These are phyloP conservation scores for Exophiala sp. DNA, from an alignment of 2,329 filamentous ascomycete species.

Conservation along the genomic window DNA sequence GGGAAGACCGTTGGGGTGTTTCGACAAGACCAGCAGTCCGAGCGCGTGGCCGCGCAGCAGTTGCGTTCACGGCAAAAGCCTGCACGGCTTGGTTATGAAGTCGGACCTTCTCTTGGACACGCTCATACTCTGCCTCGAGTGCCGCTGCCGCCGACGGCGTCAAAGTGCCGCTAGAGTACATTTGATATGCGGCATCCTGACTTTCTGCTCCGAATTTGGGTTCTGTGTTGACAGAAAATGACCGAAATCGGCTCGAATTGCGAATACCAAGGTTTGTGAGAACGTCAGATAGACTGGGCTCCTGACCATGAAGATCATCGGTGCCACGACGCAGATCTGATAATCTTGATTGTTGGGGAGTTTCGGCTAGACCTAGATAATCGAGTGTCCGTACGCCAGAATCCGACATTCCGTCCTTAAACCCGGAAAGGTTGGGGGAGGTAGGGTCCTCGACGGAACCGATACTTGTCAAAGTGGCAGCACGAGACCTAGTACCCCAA, in stretches of 20 bases:
- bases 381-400: conserved; percentile 90
- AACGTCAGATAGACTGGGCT: conserved; percentile 56
- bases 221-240: conserved; percentile 97
- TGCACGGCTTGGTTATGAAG: conserved; percentile 92
- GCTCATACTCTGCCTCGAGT: conserved; percentile 56
- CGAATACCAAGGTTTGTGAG: conserved; percentile 72
- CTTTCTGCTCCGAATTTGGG: conserved; percentile 91
- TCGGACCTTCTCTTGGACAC: conserved; percentile 67
- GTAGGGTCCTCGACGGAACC: conserved; percentile 81
- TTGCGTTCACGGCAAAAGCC: conserved; percentile 81
- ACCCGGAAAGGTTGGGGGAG: conserved; percentile 81
- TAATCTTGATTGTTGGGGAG: conserved; percentile 74
- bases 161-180: conserved; percentile 56
- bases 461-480: conserved; percentile 84
- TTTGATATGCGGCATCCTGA: conserved; percentile 59
- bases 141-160: conserved; percentile 56
- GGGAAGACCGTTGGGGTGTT: conserved; percentile 60
- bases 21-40: conserved; percentile 90
- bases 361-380: conserved; percentile 92
- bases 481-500: conserved; percentile 81
- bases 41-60: conserved; percentile 77
- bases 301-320: conserved; percentile 50
- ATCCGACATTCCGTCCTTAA: conserved; percentile 78
- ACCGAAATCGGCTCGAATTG: conserved; percentile 82
- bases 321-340: conserved; percentile 63